Conservation (phyloP, 306 rosid species). For the Crotalaria pallida region DNA sequence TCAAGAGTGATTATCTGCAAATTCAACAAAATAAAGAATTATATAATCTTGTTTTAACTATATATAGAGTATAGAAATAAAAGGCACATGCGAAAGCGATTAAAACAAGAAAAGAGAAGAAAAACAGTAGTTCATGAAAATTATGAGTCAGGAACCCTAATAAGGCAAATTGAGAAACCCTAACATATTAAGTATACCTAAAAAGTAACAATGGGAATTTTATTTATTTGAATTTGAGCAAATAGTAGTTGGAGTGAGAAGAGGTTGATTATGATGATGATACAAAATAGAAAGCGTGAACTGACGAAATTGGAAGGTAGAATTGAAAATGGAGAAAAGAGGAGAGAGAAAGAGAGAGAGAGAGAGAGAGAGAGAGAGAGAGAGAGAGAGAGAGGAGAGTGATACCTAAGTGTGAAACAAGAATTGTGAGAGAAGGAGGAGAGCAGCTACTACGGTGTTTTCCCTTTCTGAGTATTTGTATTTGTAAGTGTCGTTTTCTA, state of each 20-base stretch:
- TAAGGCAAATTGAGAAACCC: neutral
- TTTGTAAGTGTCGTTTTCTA: slow-evolving; percentile 12
- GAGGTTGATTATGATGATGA: neutral
- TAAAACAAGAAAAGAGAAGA: neutral
- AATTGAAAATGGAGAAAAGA: too few species aligned
- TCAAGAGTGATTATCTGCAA: slow-evolving; percentile 32
- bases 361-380: neutral
- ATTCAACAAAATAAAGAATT: neutral
- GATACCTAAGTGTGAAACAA: slow-evolving; percentile 24
- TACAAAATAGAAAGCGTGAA: too few species aligned
- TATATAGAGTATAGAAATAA: neutral
- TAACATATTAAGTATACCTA: neutral
- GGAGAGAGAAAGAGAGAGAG: too few species aligned
- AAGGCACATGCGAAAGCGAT: neutral
- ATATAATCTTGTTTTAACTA: neutral
- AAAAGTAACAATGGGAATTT: neutral
- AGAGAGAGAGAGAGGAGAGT: neutral
- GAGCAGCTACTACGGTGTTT: neutral
- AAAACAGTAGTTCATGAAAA: neutral
- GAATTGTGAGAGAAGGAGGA: neutral
- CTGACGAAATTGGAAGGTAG: too few species aligned
- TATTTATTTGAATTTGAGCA: neutral
- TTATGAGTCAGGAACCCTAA: slow-evolving; percentile 18
- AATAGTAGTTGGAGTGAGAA: neutral
- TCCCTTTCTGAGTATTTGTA: neutral